phyloP scores from a whole-genome alignment of 1,284 basidiomycete species.

The Heterobasidion annosum region DNA sequence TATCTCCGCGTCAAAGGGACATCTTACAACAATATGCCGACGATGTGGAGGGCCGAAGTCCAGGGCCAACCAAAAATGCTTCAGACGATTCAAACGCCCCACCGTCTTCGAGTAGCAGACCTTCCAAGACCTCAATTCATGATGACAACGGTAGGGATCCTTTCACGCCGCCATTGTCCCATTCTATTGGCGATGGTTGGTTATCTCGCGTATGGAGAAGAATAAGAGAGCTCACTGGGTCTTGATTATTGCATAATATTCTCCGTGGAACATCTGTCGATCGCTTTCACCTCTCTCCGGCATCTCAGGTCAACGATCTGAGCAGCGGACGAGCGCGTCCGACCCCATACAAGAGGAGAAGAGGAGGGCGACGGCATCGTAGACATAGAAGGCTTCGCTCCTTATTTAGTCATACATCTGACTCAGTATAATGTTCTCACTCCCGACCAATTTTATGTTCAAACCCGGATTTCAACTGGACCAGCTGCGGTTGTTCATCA shows the following conservation, averaged over 20 bases:
- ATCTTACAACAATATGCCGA: slow-evolving; percentile 90
- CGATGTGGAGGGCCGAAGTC: slow-evolving; percentile 70
- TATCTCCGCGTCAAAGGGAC: slow-evolving; percentile 78
- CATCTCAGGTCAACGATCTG: not conserved
- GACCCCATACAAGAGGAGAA: slow-evolving; percentile 4
- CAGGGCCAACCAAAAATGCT: slow-evolving; percentile 15
- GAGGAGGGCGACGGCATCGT: slow-evolving; percentile 13
- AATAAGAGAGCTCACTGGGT: slow-evolving; percentile 58
- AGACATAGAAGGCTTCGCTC: not conserved
- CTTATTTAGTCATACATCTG: not conserved
- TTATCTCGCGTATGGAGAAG: slow-evolving; percentile 58
- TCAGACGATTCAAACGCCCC: slow-evolving; percentile 7
- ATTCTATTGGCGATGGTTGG: slow-evolving; percentile 47
- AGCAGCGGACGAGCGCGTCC: slow-evolving; percentile 5
- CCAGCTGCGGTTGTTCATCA: not conserved
- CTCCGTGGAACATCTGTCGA: slow-evolving; percentile 20
- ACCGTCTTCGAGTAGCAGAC: slow-evolving; percentile 9
- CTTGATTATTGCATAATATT: slow-evolving; percentile 49
- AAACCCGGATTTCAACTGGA: no score
- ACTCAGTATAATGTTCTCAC: not conserved
- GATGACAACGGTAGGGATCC: slow-evolving; percentile 70
- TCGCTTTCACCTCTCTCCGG: slow-evolving; percentile 13
- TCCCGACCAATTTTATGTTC: no score
- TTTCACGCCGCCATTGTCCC: slow-evolving; percentile 45
- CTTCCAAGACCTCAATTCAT: slow-evolving; percentile 14